Evolutionary conservation across 163 green algal genomes (phyloP), one percentile per base, ranked within the genome.

Genomic region (Chlorella variabilis): DNA sequence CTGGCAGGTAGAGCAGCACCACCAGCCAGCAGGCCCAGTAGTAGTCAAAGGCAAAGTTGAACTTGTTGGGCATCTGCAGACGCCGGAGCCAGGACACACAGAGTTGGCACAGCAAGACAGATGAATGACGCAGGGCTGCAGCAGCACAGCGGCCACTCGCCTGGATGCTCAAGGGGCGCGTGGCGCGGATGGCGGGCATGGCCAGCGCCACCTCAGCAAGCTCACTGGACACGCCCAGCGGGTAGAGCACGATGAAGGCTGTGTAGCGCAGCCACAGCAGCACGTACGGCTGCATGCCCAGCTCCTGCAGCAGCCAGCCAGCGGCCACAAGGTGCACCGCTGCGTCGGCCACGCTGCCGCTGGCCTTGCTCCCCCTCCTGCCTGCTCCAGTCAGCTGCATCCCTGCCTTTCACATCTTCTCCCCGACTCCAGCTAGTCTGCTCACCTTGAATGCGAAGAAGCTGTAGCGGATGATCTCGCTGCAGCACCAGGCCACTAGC

Each of bases 241-340:
- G 96, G 85, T 99, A 99, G 45, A 98, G 90, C n/a, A 94, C 74
- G 29, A 98, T 92, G 89, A 99, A 99, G 15, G 84, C 88, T n/a
- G 89, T 94, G 89, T 98, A 99, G 38, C 95, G 89, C 79, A 97
- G 87, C 95, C 95, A 98, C 41, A 94, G 83, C 36, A 95, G 83
- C 7, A 87, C 49, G 81, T 94, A 95, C 13, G 91, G 89, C 71
- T 92, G 80, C 9, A 84, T 80, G 21, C 85, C 87, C 17, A 91
- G 39, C 68, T 91, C 77, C 88, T 93, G 87, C 86, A 85, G 38
- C 38, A 11, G 4, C 69, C 6, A 29, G 11, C 9, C 45, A 54
- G 15, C 45, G 45, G 11, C 15, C 45, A 42, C 68, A 17, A 27
- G 42, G 3, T 70, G 62, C 62, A 70, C 17, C 31, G 33, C 62